These are phyloP conservation scores for Cenchrus fungigraminus DNA, from an alignment of 176 grass and related monocot species.

Conservation along the genomic window DNA sequence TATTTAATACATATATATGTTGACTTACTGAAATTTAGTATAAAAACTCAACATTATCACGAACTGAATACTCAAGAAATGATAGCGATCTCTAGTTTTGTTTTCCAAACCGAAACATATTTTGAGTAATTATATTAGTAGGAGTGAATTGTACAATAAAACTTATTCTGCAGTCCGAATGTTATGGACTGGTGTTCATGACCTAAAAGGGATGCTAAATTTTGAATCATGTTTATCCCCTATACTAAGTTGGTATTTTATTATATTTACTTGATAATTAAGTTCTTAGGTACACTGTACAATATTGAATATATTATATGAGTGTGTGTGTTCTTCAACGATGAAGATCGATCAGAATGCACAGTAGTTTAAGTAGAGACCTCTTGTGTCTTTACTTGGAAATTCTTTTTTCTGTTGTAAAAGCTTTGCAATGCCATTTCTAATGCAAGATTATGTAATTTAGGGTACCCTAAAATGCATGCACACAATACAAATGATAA, in stretches of 20 bases:
- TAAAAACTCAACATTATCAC: too few relatives aligned
- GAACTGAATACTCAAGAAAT: too few relatives aligned
- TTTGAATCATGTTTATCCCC: background rate
- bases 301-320: background rate
- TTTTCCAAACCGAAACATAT: too few relatives aligned
- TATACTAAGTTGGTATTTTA: background rate
- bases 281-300: background rate
- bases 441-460: background rate
- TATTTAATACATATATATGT: too few relatives aligned
- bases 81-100: too few relatives aligned
- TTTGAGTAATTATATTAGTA: too few relatives aligned
- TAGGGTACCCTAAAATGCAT: background rate
- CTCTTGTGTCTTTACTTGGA: background rate
- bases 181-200: too few relatives aligned
- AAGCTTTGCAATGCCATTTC: background rate
- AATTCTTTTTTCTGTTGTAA: background rate
- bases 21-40: too few relatives aligned
- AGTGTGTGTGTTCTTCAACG: background rate
- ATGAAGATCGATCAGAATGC: background rate
- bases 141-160: too few relatives aligned
- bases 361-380: background rate
- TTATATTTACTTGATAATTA: background rate
- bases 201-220: background rate
- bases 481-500: background rate
- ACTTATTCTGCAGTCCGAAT: too few relatives aligned